Base-by-base conservation (phyloP, 2,329 filamentous ascomycete species). In the Calonectria ilicicola region DNA sequence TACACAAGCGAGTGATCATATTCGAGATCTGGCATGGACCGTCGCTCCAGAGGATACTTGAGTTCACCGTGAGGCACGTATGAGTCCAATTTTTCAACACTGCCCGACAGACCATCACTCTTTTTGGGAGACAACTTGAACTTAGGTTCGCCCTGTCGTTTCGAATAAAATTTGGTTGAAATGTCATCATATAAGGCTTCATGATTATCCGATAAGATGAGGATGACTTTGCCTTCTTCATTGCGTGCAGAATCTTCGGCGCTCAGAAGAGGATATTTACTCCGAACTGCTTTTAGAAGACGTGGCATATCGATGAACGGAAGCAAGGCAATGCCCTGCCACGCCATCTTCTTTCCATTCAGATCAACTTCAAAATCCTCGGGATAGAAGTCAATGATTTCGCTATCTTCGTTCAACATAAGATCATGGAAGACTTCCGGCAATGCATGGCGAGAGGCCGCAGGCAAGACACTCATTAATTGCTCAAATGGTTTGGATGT, bases 281-380 rank as follows among this genome's bases (percentile, higher is more conserved):
- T 93, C 60, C 91, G 90, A 87, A 98, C 96, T 10, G 96, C 96
- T 21, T 89, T 88, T 10, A 99, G 87, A 21, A 99, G 87, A 66
- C 96, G 92, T 65, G 93, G 92, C 88, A 98, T 97, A 79, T 99
- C 96, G 79, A 99, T 99, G 83, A 98, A 99, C 0, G 97, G 97
- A 40, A 99, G 89, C 23, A 99, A 87, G 3, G 95, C 95, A 66
- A 99, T 93, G 75, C 97, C 97, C 83, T 98, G 96, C 97, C 97
- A 99, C 0, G 95, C 95, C 85, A 98, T 97, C 82, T 98, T 99
- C 87, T 98, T 98, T 67, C 97, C 97, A 77, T 99, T 99, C 49
- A 98, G 86, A 83, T 99, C 97, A 66, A 98, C 90, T 19, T 94
- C 92, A 79, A 99, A 99, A 27, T 98, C 95, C 80, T 96, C 94